A percentile compares a stretch with the other conserved stretches of the same genome.
Conservation (phyloP, 2,329 filamentous ascomycete genomes). For the Hypomyces perniciosus region DNA sequence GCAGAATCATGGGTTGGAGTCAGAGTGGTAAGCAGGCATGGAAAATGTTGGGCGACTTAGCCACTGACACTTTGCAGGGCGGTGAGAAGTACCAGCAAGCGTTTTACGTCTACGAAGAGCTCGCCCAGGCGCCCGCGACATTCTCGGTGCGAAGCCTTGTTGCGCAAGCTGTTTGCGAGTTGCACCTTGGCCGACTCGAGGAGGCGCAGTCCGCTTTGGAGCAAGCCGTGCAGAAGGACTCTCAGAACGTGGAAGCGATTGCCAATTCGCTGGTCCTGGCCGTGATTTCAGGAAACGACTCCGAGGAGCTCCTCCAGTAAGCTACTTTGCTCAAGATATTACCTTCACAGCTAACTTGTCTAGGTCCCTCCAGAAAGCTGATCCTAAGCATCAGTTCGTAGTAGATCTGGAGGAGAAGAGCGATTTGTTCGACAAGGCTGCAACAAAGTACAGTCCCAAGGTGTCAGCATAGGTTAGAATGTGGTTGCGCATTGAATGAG, state of each 20-base stretch:
- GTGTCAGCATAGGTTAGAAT: slow-evolving; percentile 46
- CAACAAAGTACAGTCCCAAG: slow-evolving; percentile 80
- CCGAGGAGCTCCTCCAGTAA: slow-evolving; percentile 56
- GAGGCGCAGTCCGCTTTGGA: slow-evolving; percentile 85
- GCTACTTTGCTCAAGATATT: slow-evolving; percentile 21
- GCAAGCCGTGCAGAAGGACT: slow-evolving; percentile 69
- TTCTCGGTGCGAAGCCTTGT: slow-evolving; percentile 71
- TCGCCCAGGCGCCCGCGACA: slow-evolving; percentile 79
- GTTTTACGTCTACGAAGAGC: slow-evolving; percentile 96
- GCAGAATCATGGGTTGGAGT: slow-evolving; percentile 94
- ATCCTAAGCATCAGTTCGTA: slow-evolving; percentile 65
- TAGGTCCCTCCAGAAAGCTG: slow-evolving; percentile 51
- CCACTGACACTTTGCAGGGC: slow-evolving; percentile 51
- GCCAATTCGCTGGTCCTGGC: slow-evolving; percentile 79
- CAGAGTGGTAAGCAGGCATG: slow-evolving; percentile 56
- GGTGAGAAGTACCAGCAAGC: slow-evolving; percentile 94
- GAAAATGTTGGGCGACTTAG: not conserved
- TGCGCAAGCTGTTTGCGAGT: slow-evolving; percentile 82
- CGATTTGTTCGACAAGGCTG: slow-evolving; percentile 78
- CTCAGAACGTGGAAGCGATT: slow-evolving; percentile 65
- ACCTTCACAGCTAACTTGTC: slow-evolving; percentile 20
- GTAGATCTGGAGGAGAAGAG: slow-evolving; percentile 77
- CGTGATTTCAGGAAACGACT: slow-evolving; percentile 67
- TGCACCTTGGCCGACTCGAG: slow-evolving; percentile 81
- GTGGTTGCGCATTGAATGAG: slow-evolving; percentile 19